Evolutionary conservation across 1,139 yeast species (phyloP), one percentile per base, ranked within the genome.

Genomic region (Groenewaldozyma sp.): DNA sequence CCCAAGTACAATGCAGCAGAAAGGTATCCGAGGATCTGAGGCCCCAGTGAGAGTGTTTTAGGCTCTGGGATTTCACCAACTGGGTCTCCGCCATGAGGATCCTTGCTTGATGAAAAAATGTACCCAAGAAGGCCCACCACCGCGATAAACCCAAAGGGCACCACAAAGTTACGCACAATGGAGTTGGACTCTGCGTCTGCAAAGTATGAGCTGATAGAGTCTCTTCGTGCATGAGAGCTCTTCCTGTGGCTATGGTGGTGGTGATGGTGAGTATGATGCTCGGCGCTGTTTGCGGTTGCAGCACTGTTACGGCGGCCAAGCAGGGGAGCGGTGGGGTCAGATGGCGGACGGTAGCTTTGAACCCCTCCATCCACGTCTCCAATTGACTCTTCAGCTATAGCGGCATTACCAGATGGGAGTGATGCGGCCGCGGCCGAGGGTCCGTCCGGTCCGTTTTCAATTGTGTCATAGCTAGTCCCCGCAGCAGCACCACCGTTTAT

Each of bases 1-100:
- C 84, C 79, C 49, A 82, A 67, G 56, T 82, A 82, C 39, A 82
- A 65, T 1, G 67, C 48, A 0, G 94, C 93, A 3, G 87, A 77
- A 3, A 74, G 51, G 59, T 82, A 83, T 5, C 94, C 94, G 49
- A 79, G 65, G 3, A 79, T 51, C 56, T 79, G 86, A 2, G 93
- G 82, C 1, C 82, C 82, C 31, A 71, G 43, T n/a, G 57, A 53
- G 35, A 74, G 64, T 13, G n/a, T 43, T 36, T 3, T 34, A 35
- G 31, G 36, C 44, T 19, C 43, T n/a, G n/a, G n/a, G n/a, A n/a
- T n/a, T 37, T 49, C 50, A 41, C 52, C 59, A 4, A 51, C 59
- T 3, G 56, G 55, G 26, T 22, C 26, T 7, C 26, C 26, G 26
- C 26, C 26, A 1, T 41, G 44, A 10, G 42, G 37, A 24, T 45